Conservation (phyloP, 2,329 filamentous ascomycete species). For the Juglanconis juglandina region DNA sequence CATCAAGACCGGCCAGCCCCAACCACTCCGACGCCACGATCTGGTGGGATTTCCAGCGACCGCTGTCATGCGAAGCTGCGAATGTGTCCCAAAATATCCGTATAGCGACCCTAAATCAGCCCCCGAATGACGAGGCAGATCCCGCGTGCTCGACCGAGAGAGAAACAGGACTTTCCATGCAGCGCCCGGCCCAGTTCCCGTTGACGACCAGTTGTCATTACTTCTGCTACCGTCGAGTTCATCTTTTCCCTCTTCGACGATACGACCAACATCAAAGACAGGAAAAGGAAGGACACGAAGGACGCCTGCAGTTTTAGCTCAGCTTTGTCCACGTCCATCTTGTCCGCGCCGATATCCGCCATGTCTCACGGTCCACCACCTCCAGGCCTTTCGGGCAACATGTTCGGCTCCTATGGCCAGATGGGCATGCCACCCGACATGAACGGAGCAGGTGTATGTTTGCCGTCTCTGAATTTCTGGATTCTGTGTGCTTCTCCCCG, state of each 20-base stretch:
- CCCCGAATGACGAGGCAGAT: background rate
- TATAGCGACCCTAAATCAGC: background rate
- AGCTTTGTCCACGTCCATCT: background rate
- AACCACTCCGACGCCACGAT: background rate
- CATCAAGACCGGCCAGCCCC: background rate
- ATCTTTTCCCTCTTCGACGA: background rate
- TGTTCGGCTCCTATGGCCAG: constrained; percentile 18
- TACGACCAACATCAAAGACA: background rate
- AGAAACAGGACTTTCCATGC: constrained; percentile 5
- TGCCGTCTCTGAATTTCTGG: background rate
- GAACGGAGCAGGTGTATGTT: constrained; percentile 16
- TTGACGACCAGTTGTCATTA: background rate
- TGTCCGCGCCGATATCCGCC: background rate
- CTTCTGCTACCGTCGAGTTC: constrained; percentile 5
- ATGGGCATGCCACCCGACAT: constrained; percentile 15
- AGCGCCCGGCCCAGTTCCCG: constrained; percentile 1
- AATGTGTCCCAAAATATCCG: background rate
- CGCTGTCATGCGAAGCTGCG: constrained; percentile 5
- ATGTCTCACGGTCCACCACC: constrained; percentile 21
- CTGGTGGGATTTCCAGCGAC: background rate
- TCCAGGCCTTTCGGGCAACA: constrained; percentile 14
- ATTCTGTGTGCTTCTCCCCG: background rate
- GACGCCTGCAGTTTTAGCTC: background rate
- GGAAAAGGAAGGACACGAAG: background rate
- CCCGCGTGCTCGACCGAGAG: background rate